These are phyloP conservation scores for Cordyceps fumosorosea DNA, from an alignment of 2,329 filamentous ascomycete species.

Conservation along the genomic window DNA sequence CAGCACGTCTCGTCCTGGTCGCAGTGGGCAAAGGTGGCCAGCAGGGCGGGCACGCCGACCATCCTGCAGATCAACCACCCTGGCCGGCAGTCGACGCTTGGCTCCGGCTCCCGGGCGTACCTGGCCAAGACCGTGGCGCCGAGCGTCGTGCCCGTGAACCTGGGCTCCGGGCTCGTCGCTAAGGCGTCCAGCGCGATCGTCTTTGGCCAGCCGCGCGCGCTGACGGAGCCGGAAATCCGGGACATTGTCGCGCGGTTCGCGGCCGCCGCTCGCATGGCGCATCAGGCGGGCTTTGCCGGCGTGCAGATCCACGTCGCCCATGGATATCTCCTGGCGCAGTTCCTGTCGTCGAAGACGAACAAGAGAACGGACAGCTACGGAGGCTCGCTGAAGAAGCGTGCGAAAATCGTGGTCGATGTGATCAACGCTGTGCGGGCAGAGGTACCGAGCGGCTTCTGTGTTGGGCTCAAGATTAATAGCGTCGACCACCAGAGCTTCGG, in stretches of 20 bases:
- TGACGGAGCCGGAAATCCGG: constrained; percentile 44
- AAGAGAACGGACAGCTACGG: constrained; percentile 40
- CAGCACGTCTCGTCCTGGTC: not conserved
- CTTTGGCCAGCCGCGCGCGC: constrained; percentile 46
- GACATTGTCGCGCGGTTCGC: constrained; percentile 48
- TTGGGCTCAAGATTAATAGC: constrained; percentile 54
- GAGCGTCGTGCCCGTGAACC: constrained; percentile 18
- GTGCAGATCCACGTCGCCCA: constrained; percentile 42
- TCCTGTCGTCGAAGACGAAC: constrained; percentile 36
- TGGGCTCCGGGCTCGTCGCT: constrained; percentile 31
- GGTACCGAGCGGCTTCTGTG: constrained; percentile 32
- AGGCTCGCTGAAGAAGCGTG: constrained; percentile 39
- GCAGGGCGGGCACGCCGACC: constrained; percentile 48
- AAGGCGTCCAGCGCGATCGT: constrained; percentile 37
- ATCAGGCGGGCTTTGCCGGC: constrained; percentile 49
- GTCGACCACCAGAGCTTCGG: constrained; percentile 45
- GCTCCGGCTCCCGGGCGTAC: constrained; percentile 32
- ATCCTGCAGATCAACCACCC: constrained; percentile 57
- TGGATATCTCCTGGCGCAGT: constrained; percentile 41
- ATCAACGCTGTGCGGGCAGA: constrained; percentile 29
- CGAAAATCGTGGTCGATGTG: constrained; percentile 40
- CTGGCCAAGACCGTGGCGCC: constrained; percentile 43
- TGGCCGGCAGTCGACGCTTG: constrained; percentile 42
- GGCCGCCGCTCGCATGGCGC: constrained; percentile 48
- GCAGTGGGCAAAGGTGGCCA: constrained; percentile 38